phyloP scores from a whole-genome alignment of 2,329 filamentous ascomycete species.

The Penicillium corylophilum region DNA sequence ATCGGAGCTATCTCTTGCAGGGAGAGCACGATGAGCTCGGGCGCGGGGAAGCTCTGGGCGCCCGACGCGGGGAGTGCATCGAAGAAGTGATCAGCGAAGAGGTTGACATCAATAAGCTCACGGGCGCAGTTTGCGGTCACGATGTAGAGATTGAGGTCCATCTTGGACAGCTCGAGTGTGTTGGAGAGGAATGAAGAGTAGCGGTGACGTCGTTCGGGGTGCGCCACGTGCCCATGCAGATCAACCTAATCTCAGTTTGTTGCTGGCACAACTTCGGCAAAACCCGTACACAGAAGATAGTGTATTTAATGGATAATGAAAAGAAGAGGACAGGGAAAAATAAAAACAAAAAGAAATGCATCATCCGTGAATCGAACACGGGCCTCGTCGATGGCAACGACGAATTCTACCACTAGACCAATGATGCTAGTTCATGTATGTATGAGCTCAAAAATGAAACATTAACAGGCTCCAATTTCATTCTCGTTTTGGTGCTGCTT shows the following conservation, averaged over 20 bases:
- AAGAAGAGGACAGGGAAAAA: not conserved
- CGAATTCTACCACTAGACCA: constrained; percentile 49
- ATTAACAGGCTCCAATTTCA: not conserved
- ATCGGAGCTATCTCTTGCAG: constrained; percentile 90
- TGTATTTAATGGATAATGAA: not conserved
- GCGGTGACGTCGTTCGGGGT: constrained; percentile 18
- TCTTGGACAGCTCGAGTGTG: constrained; percentile 11
- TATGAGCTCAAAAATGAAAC: no score
- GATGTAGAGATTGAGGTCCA: constrained; percentile 68
- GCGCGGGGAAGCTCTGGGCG: constrained; percentile 53
- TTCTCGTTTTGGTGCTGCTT: not conserved
- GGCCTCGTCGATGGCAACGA: constrained; percentile 49
- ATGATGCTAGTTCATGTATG: constrained; percentile 33
- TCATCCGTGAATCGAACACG: constrained; percentile 50
- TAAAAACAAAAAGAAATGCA: constrained; percentile 24
- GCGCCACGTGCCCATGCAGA: constrained; percentile 11
- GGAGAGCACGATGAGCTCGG: constrained; percentile 64
- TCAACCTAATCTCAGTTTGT: constrained; percentile 4
- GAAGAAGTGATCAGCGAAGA: constrained; percentile 71
- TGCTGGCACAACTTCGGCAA: not conserved
- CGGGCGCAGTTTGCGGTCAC: constrained; percentile 90
- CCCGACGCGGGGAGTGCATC: constrained; percentile 49
- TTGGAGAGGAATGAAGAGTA: not conserved
- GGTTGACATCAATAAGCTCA: constrained; percentile 63
- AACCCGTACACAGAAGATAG: not conserved